Conservation (phyloP, 1,284 basidiomycete species). For the Austroboletus sp. region DNA sequence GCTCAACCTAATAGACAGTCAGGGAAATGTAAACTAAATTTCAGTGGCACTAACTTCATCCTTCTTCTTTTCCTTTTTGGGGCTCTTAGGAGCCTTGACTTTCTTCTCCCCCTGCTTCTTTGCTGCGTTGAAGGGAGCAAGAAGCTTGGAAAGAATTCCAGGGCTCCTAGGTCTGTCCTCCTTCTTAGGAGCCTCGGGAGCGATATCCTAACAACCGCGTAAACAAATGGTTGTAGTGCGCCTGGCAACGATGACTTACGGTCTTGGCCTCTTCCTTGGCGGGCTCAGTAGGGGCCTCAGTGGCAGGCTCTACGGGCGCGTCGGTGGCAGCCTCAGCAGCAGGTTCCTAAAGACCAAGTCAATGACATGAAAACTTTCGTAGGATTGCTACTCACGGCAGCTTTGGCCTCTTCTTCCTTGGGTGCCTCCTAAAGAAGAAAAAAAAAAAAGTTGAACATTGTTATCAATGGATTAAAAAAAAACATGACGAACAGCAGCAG, state of each 20-base stretch:
- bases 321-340: constrained; percentile 31
- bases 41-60: constrained; percentile 46
- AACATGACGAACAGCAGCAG: constrained; percentile 19
- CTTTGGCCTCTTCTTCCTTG: constrained; percentile 45
- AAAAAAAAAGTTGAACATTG: not conserved
- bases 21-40: not conserved
- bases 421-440: constrained; percentile 39
- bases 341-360: constrained; percentile 28
- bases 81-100: constrained; percentile 45
- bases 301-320: constrained; percentile 35
- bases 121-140: constrained; percentile 57
- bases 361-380: no score
- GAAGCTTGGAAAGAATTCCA: constrained; percentile 60
- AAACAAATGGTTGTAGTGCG: constrained; percentile 2
- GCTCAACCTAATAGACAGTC: constrained; percentile 13
- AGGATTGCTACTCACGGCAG: constrained; percentile 32
- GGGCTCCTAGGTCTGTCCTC: constrained; percentile 74
- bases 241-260: constrained; percentile 31
- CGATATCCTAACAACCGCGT: constrained; percentile 28
- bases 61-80: constrained; percentile 68
- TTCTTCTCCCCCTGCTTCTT: constrained; percentile 42
- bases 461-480: not conserved
- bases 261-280: constrained; percentile 57
- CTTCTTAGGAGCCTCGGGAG: constrained; percentile 52
- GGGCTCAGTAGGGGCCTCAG: constrained; percentile 36